Evolutionary conservation across 257 asterid genomes (phyloP), one percentile per base, ranked within the genome.

Genomic region (Oldenlandia corymbosa): DNA sequence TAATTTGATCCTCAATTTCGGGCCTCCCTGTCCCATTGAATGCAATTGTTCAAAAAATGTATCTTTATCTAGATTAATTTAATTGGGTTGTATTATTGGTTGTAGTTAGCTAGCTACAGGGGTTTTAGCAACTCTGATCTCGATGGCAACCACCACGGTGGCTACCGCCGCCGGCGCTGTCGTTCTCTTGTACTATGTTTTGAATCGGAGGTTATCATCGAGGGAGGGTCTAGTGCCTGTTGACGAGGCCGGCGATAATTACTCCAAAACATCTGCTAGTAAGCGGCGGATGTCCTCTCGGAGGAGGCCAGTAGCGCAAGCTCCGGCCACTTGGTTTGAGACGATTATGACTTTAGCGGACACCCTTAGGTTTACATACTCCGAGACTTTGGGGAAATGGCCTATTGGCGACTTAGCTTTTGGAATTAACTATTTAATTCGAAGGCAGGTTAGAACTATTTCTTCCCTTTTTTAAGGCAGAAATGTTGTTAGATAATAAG

Each of bases 301-400:
- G 69, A 64, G 97, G 80, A 64, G 97, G 80, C 93, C 95, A 63
- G 70, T 73, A 36, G 93, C 95, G 77, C 97, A 83, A 75, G 95
- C 97, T 48, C 95, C 95, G 18, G 90, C 87, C 11, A 87, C 92
- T 30, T 87, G 97, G 94, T 60, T 87, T 55, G 95, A 86, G 78
- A 85, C 95, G 60, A 80, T 87, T 62, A 77, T 74, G 31, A 84
- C 91, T 56, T 62, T 88, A 62, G 73, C 88, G 53, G 96, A 85
- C 78, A 88, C 96, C 46, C 78, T 88, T 66, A 82, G 85, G 75
- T 88, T 88, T 76, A 88, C 91, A 28, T 88, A 88, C 73, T 73
- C 90, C 55, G 96, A 88, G 78, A 85, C 96, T 17, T 73, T 88
- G 31, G 96, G 94, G 70, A 88, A 88, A 72, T 88, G 96, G 96